Conservation (phyloP, 2,329 filamentous ascomycete genomes). For the Davidsoniella australis region DNA sequence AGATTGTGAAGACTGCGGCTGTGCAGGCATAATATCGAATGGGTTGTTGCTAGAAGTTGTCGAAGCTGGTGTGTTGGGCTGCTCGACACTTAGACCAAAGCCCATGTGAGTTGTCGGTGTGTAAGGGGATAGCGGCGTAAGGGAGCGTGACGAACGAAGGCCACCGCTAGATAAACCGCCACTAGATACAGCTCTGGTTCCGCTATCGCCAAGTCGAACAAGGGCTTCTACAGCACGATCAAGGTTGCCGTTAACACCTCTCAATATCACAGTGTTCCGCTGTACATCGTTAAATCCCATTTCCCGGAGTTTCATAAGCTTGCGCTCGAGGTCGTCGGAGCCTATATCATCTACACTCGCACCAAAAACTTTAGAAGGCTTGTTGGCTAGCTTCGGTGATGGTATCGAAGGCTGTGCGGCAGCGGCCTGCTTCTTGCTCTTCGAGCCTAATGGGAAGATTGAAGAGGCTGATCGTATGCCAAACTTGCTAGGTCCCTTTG, state of each 20-base stretch:
- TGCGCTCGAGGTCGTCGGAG: constrained; percentile 50
- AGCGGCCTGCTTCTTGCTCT: constrained; percentile 32
- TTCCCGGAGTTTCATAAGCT: constrained; percentile 60
- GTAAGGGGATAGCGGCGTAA: constrained; percentile 34
- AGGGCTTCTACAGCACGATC: constrained; percentile 75
- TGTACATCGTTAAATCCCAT: constrained; percentile 85
- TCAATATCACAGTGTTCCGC: constrained; percentile 65
- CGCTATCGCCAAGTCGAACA: constrained; percentile 62
- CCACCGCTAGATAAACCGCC: not conserved
- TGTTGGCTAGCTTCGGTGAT: constrained; percentile 34
- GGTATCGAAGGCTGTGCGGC: constrained; percentile 14
- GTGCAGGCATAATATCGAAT: constrained; percentile 42
- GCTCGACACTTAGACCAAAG: constrained; percentile 19
- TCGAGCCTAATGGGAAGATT: constrained; percentile 46
- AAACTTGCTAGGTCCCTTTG: constrained; percentile 46
- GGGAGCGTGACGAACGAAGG: constrained; percentile 31
- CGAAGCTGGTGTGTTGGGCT: constrained; percentile 22
- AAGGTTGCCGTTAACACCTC: constrained; percentile 67
- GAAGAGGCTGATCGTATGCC: constrained; percentile 45
- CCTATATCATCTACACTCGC: constrained; percentile 38
- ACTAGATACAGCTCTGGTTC: constrained; percentile 20
- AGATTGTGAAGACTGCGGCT: constrained; percentile 46
- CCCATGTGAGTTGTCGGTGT: constrained; percentile 17
- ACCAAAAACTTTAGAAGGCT: constrained; percentile 53
- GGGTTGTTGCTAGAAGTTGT: constrained; percentile 42